phyloP scores from a whole-genome alignment of 2,329 filamentous ascomycete genomes.

The Diplodia seriata region DNA sequence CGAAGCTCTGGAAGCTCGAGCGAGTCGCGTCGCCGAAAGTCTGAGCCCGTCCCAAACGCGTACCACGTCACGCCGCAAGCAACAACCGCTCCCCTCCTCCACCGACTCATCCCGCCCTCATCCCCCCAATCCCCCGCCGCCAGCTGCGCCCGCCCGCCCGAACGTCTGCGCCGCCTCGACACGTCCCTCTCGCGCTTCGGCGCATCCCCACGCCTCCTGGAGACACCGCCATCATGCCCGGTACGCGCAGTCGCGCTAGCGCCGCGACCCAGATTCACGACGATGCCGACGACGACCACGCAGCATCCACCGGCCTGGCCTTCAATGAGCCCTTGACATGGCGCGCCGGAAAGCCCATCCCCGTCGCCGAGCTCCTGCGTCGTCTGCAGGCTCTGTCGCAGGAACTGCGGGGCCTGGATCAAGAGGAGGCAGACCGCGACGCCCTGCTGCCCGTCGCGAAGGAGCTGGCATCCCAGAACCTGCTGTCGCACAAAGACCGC shows the following conservation, averaged over 20 bases:
- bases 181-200: slow-evolving; percentile 21
- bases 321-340: slow-evolving; percentile 90
- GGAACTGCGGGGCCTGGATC: slow-evolving; percentile 84
- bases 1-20: slow-evolving; percentile 24
- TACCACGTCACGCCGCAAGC: slow-evolving; percentile 30
- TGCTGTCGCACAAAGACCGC: slow-evolving; percentile 89
- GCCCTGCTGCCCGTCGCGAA: slow-evolving; percentile 85
- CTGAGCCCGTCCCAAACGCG: slow-evolving; percentile 30
- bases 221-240: slow-evolving; percentile 33
- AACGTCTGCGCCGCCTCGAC: slow-evolving; percentile 2
- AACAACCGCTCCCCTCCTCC: slow-evolving; percentile 19
- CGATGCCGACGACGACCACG: slow-evolving; percentile 30
- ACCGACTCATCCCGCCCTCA: slow-evolving; percentile 6
- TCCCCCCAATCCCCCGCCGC: slow-evolving; percentile 11
- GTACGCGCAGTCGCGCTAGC: slow-evolving; percentile 49
- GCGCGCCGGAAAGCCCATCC: slow-evolving; percentile 88
- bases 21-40: slow-evolving; percentile 32
- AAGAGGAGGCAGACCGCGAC: slow-evolving; percentile 82
- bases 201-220: slow-evolving; percentile 29
- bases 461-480: slow-evolving; percentile 80
- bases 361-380: slow-evolving; percentile 79
- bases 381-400: slow-evolving; percentile 81
- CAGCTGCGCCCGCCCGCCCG: not conserved
- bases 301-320: slow-evolving; percentile 57
- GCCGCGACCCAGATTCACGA: slow-evolving; percentile 43